A percentile compares a stretch with the other conserved stretches of the same genome.
phyloP scores from a whole-genome alignment of 1,284 basidiomycete genomes.

The Pterula multifida region DNA sequence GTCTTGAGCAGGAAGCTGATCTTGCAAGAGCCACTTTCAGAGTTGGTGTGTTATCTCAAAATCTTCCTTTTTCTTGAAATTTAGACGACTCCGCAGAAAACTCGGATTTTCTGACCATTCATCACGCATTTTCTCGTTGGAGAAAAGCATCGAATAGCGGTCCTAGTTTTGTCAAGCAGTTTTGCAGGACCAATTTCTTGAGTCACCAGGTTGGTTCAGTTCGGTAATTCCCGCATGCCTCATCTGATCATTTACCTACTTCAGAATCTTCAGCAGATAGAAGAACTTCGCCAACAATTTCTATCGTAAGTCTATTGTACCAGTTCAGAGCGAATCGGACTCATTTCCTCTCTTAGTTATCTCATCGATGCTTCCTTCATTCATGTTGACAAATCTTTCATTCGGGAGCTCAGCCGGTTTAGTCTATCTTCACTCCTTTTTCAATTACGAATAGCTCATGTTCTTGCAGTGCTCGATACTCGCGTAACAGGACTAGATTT shows the following conservation, averaged over 20 bases:
- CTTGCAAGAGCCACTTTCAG: conserved; percentile 77
- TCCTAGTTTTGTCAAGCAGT: conserved; percentile 45
- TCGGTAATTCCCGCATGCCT: not conserved
- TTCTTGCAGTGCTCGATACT: conserved; percentile 55
- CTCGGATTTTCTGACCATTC: conserved; percentile 93
- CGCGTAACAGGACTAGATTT: conserved; percentile 66
- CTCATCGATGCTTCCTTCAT: conserved; percentile 87
- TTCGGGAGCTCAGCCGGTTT: conserved; percentile 67
- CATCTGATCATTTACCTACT: not conserved
- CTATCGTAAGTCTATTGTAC: conserved; percentile 40
- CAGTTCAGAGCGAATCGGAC: conserved; percentile 3
- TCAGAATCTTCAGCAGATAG: conserved; percentile 90
- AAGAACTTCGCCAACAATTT: conserved; percentile 93
- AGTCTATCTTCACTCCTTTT: conserved; percentile 8
- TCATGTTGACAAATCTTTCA: conserved; percentile 50
- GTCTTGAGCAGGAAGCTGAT: conserved; percentile 81
- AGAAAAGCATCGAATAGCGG: conserved; percentile 64
- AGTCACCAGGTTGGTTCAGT: conserved; percentile 64
- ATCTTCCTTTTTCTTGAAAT: conserved; percentile 1
- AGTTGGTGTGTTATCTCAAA: conserved; percentile 37
- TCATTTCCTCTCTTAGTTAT: conserved; percentile 32
- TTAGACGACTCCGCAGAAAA: conserved; percentile 44
- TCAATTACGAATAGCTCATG: not conserved
- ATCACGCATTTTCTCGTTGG: conserved; percentile 88
- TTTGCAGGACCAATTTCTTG: conserved; percentile 78